Conservation (phyloP, 2,329 filamentous ascomycete genomes). For the Botryotinia globosa region DNA sequence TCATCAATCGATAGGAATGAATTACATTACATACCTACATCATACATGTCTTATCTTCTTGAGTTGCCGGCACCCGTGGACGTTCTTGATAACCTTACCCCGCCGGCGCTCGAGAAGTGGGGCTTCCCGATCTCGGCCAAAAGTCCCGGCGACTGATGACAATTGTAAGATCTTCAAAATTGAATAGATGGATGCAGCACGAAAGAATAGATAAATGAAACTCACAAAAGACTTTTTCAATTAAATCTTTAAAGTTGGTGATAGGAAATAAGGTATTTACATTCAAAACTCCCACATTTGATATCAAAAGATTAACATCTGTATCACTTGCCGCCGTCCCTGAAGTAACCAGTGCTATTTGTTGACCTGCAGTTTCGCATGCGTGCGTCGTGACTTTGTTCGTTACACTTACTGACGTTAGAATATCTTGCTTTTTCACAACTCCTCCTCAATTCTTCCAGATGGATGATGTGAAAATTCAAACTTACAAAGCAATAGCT, state of each 20-base stretch:
- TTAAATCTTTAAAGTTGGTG: background rate
- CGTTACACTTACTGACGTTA: slow-evolving; percentile 24
- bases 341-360: slow-evolving; percentile 23
- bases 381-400: slow-evolving; percentile 31
- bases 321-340: slow-evolving; percentile 25
- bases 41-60: background rate
- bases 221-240: background rate
- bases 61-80: background rate
- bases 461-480: background rate
- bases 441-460: background rate
- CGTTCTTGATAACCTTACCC: background rate
- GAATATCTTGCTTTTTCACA: background rate
- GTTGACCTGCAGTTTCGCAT: slow-evolving; percentile 28
- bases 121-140: slow-evolving; percentile 18
- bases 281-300: slow-evolving; percentile 32
- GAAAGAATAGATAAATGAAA: background rate
- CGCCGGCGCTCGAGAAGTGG: slow-evolving; percentile 8
- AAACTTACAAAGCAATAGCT: slow-evolving; percentile 29
- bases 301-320: slow-evolving; percentile 29
- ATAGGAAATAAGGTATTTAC: slow-evolving; percentile 20
- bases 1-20: background rate
- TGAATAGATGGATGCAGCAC: background rate
- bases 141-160: background rate
- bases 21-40: no score
- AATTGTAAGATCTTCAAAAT: background rate